These are phyloP conservation scores for Ailanthus altissimus DNA, from an alignment of 345 rosid genomes.

Conservation along the genomic window DNA sequence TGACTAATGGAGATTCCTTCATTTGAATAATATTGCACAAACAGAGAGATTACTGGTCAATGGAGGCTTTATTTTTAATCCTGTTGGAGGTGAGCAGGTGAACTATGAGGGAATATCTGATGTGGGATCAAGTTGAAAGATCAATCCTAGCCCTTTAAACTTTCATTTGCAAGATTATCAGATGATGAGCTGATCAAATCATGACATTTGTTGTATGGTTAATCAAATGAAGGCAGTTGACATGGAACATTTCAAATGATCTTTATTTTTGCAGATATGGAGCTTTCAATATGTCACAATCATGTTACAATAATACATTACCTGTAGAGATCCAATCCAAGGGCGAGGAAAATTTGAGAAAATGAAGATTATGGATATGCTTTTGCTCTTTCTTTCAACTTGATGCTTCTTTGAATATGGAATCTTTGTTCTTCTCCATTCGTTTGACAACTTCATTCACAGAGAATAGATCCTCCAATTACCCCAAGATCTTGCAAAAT, in stretches of 20 bases:
- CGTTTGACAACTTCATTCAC: background rate
- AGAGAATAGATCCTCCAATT: background rate
- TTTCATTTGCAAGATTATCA: background rate
- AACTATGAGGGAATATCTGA: constrained; percentile 14
- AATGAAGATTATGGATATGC: background rate
- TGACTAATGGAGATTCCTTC: constrained; percentile 23
- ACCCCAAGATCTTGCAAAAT: background rate
- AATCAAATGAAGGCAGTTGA: constrained; percentile 13
- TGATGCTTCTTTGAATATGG: background rate
- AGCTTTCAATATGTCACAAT: constrained; percentile 11
- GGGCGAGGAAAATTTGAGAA: background rate
- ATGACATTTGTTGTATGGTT: constrained; percentile 15
- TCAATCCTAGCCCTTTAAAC: background rate
- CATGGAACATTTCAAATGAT: constrained; percentile 15
- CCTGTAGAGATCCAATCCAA: background rate
- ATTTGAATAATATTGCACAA: background rate
- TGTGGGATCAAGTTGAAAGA: constrained; percentile 25
- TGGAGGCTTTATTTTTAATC: background rate
- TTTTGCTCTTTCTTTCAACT: background rate
- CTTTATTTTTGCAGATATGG: background rate
- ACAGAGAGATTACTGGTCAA: constrained; percentile 5
- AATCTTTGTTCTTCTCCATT: background rate
- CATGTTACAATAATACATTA: background rate
- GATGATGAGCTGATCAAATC: background rate
- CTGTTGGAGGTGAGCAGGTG: background rate